These are phyloP conservation scores for Pleurotus tuber-regium DNA, from an alignment of 768 basidiomycete genomes.

Conservation along the genomic window DNA sequence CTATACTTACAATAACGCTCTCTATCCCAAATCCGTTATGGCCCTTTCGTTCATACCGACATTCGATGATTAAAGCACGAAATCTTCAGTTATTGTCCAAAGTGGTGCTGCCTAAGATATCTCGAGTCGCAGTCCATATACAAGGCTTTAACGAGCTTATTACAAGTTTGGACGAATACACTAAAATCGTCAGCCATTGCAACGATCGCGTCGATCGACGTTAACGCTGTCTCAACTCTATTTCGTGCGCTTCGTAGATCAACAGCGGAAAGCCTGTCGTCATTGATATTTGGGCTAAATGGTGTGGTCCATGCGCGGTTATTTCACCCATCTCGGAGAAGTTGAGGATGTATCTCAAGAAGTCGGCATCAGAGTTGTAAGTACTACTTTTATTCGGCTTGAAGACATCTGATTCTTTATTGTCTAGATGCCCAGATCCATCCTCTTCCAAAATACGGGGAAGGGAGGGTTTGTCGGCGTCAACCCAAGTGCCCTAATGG, in stretches of 20 bases:
- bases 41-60: background rate
- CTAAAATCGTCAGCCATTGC: conserved; percentile 5
- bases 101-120: conserved; percentile 6
- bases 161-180: background rate
- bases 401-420: background rate
- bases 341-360: conserved; percentile 50
- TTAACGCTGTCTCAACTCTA: too few species aligned
- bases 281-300: conserved; percentile 79
- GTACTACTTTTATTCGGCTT: conserved; percentile 17
- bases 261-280: conserved; percentile 43
- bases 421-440: conserved; percentile 33
- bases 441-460: conserved; percentile 32
- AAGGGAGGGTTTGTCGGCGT: conserved; percentile 46
- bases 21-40: background rate
- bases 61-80: conserved; percentile 5
- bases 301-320: conserved; percentile 70
- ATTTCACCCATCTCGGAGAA: conserved; percentile 70
- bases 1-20: background rate
- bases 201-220: background rate
- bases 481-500: conserved; percentile 36
- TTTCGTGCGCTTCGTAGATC: too few species aligned
- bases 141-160: background rate
- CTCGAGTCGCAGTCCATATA: background rate
- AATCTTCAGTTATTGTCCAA: conserved; percentile 4
- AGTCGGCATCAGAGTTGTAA: conserved; percentile 59